Evolutionary conservation across 306 rosid genomes (phyloP), one percentile per base, ranked within the genome.

Genomic region (Delonix regia): DNA sequence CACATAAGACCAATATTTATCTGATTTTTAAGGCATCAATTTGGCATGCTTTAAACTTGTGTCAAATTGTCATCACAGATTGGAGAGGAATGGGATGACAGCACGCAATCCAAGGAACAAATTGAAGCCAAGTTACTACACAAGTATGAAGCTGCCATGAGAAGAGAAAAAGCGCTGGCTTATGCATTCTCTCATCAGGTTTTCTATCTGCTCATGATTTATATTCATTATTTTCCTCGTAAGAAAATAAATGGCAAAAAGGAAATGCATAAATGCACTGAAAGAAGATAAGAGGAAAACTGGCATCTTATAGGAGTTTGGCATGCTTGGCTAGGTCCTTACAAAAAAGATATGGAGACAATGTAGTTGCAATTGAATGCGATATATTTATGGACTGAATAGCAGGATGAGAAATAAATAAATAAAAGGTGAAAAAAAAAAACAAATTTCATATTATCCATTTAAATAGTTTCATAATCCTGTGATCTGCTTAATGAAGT

Each of bases 171-270:
- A 73, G 99, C 98, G 25, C 79, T 96, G 57, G 99, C 99, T 68
- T 96, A 96, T 85, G 94, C 99, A 66, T 96, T 96, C 87, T 79
- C 91, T 81, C 99, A 96, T 88, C 99, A 96, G 99, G 99, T 95
- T 77, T 76, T 77, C 53, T 7, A 71, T 82, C 48, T 53, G 57
- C 79, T 76, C 57, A 10, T 68, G 21, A 77, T 49, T 76, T 73
- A 34, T 30, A 19, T 30, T 41, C 48, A 16, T n/a, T 55, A 55
- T 18, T 44, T 77, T 11, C 4, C 15, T 27, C 14, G 5, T 6
- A 13, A n/a, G 42, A 8, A 3, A 39, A 67, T 10, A 30, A 74
- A 74, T 24, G 45, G 34, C 60, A 28, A 19, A 27, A 55, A 61
- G 12, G 21, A 12, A 65, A 83, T 65, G 67, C 33, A 60, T 67